These are phyloP conservation scores for Fraxinus cuspidata DNA, from an alignment of 257 asterid genomes.

Conservation along the genomic window DNA sequence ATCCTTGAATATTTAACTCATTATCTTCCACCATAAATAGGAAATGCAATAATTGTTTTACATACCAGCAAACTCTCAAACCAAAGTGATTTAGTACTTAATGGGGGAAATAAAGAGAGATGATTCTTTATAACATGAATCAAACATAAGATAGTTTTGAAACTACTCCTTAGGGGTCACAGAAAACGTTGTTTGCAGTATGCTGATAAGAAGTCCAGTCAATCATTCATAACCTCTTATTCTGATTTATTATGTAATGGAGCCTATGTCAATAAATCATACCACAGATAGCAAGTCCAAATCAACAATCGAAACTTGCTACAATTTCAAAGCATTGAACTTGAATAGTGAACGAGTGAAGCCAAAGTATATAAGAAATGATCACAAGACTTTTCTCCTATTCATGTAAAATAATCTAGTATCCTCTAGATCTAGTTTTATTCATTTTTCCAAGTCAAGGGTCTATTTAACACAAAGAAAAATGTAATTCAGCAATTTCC, in stretches of 20 bases:
- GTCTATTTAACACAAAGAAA: neutral
- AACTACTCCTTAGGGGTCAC: constrained; percentile 11
- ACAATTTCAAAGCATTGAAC: neutral
- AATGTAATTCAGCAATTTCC: neutral
- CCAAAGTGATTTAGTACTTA: constrained; percentile 17
- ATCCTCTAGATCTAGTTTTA: neutral
- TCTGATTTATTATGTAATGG: neutral
- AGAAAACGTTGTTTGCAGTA: neutral
- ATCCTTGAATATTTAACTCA: constrained; percentile 6
- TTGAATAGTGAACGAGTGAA: neutral
- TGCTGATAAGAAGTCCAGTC: neutral
- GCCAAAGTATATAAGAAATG: neutral
- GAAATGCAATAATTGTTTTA: neutral
- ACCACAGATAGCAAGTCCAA: neutral
- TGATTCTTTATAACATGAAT: constrained; percentile 12
- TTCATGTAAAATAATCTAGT: neutral
- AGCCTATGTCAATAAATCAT: neutral
- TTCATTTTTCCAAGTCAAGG: neutral
- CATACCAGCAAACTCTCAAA: constrained; percentile 17
- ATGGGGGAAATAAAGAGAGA: constrained; percentile 18
- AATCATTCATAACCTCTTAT: neutral
- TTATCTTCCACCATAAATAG: neutral
- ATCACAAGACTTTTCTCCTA: neutral
- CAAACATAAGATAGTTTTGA: constrained; percentile 7
- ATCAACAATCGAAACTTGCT: neutral